Percentiles rank a stretch among this genome's conserved stretches.
Evolutionary conservation across 2,329 filamentous ascomycete species (phyloP).

Genomic region (Aureobasidium sp.): DNA sequence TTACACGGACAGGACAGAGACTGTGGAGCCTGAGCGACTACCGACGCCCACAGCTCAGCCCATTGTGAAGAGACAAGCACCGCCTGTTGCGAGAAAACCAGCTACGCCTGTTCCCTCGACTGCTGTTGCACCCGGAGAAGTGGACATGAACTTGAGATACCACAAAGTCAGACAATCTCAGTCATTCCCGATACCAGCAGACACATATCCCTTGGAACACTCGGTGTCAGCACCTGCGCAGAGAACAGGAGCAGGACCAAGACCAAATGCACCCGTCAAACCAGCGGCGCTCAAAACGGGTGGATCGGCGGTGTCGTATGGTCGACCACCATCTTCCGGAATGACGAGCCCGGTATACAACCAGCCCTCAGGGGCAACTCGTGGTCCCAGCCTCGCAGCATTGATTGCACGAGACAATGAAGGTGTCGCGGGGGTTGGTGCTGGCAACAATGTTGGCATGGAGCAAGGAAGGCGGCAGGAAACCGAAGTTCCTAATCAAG

Average conservation of each 20-base stretch:
- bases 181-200: not conserved
- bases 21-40: not conserved
- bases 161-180: slow-evolving; percentile 17
- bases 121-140: slow-evolving; percentile 11
- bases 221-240: slow-evolving; percentile 17
- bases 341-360: not conserved
- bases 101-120: not conserved
- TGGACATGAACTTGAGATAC: slow-evolving; percentile 16
- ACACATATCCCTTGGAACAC: not conserved
- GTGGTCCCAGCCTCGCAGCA: slow-evolving; percentile 22
- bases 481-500: not conserved
- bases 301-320: slow-evolving; percentile 16
- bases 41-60: slow-evolving; percentile 1
- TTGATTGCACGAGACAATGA: slow-evolving; percentile 29
- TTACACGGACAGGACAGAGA: slow-evolving; percentile 53
- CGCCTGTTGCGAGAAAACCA: slow-evolving; percentile 20
- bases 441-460: slow-evolving; percentile 15
- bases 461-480: not conserved
- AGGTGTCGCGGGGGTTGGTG: slow-evolving; percentile 24
- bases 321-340: slow-evolving; percentile 16
- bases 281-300: slow-evolving; percentile 50
- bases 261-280: slow-evolving; percentile 51
- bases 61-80: slow-evolving; percentile 12
- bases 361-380: slow-evolving; percentile 28
- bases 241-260: slow-evolving; percentile 21